Conservation (phyloP, 2,329 filamentous ascomycete genomes). For the Ceratocystis variospora region DNA sequence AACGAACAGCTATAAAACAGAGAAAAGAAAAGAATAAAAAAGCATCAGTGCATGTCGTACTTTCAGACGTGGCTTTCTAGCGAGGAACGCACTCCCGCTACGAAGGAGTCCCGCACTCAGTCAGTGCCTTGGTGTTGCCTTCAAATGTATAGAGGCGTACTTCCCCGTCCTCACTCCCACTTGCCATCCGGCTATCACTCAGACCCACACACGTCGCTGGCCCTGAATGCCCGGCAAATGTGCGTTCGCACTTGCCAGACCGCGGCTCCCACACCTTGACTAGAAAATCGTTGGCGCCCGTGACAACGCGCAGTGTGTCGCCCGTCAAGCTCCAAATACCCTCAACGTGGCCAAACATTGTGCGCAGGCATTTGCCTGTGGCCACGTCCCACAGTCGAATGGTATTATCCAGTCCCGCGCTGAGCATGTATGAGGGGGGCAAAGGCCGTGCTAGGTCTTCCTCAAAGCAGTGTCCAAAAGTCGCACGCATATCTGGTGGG, state of each 20-base stretch:
- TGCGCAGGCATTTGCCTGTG: constrained; percentile 69
- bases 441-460: constrained; percentile 48
- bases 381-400: constrained; percentile 85
- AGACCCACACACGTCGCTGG: constrained; percentile 88
- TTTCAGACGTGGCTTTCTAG: background rate
- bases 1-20: background rate
- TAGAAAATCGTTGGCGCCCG: constrained; percentile 83
- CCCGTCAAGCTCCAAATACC: constrained; percentile 88
- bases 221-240: constrained; percentile 77
- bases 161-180: constrained; percentile 85
- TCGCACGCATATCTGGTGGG: constrained; percentile 35
- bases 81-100: constrained; percentile 22
- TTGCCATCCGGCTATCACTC: constrained; percentile 78
- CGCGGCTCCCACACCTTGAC: constrained; percentile 89
- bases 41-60: background rate
- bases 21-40: constrained; percentile 1
- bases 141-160: constrained; percentile 73
- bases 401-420: constrained; percentile 78
- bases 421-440: constrained; percentile 84
- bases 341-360: constrained; percentile 93
- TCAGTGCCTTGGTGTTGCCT: constrained; percentile 32
- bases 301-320: constrained; percentile 76
- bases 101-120: constrained; percentile 39
- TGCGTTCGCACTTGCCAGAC: constrained; percentile 81
- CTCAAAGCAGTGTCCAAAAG: constrained; percentile 50